phyloP scores from a whole-genome alignment of 1,139 yeast species.

The Yamadazyma triangularis region DNA sequence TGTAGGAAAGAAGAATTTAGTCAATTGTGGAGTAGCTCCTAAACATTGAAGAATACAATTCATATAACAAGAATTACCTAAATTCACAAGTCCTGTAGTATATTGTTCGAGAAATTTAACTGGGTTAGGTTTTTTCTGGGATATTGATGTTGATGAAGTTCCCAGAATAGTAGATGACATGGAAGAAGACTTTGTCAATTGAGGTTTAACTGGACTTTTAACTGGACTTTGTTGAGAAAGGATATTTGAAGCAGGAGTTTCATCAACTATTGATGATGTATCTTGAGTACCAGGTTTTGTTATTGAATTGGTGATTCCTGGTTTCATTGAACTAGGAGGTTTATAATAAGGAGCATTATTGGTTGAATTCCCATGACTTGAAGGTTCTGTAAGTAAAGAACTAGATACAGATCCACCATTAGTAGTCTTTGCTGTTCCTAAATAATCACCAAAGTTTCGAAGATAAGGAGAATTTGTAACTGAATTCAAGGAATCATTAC shows the following conservation, averaged over 20 bases:
- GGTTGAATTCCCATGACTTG: not conserved
- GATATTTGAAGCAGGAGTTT: slow-evolving; percentile 1
- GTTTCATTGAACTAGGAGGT: not conserved
- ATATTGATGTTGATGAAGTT: slow-evolving; percentile 1
- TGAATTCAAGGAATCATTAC: slow-evolving; percentile 5
- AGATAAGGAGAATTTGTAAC: slow-evolving; percentile 24
- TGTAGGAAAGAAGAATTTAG: slow-evolving; percentile 36
- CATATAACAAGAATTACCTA: slow-evolving; percentile 93
- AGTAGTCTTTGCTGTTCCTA: slow-evolving; percentile 29
- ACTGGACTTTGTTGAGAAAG: not conserved
- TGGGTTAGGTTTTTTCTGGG: slow-evolving; percentile 9
- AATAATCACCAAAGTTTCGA: slow-evolving; percentile 36
- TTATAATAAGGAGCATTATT: not conserved
- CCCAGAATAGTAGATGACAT: slow-evolving; percentile 1
- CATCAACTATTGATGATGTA: not conserved
- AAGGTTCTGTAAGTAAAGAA: slow-evolving; percentile 5
- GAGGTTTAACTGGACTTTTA: not conserved
- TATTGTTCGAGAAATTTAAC: slow-evolving; percentile 27
- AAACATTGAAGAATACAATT: slow-evolving; percentile 88
- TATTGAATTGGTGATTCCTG: slow-evolving; percentile 1
- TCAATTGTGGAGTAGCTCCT: slow-evolving; percentile 41
- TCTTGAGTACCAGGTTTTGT: not conserved
- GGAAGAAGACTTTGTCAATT: slow-evolving; percentile 1
- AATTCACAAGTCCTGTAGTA: slow-evolving; percentile 63
- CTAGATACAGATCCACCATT: slow-evolving; percentile 17